Evolutionary conservation across 1,139 yeast species (phyloP), one percentile per base, ranked within the genome.

Genomic region (Ashbya aceris): DNA sequence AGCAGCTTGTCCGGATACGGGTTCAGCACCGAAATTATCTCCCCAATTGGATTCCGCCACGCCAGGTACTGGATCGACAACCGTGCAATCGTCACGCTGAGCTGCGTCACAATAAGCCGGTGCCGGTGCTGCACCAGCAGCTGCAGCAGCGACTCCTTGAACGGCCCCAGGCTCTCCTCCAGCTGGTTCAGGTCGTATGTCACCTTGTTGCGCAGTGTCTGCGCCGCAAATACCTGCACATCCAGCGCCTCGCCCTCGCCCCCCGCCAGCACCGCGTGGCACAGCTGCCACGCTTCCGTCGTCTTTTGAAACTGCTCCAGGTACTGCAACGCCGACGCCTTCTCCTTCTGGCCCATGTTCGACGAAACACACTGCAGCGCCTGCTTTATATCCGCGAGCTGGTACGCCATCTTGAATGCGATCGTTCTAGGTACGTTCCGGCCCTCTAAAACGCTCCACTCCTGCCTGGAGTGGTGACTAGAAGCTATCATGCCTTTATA

Each of bases 261-360:
- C 8, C 47, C 41, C 6, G 45, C 40, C 12, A 68, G 53, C 2
- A 64, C 57, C 14, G 54, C 48, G 43, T 62, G 63, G 27, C 66
- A 68, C 1, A 73, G 48, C 20, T 69, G 69, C 93, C 94, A 83
- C 0, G 93, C 82, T 39, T 72, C 77, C 39, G 71, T 66, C 0
- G 89, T 79, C 61, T 87, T 82, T 61, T 91, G 97, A 64, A 91
- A 91, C 28, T 71, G 67, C 58, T 87, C 93, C 47, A 93, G 68
- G 56, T 67, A 85, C 37, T 68, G 53, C 37, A 61, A 48, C 11
- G 65, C 63, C 31, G 55, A 50, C 26, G 47, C 52, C 47, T 60
- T 60, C 34, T 55, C 51, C n/a, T 43, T 50, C 39, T 52, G 58
- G 3, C 48, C 35, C n/a, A 46, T 50, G 38, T 46, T 50, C 8